phyloP scores from a whole-genome alignment of 805 yeast genomes.

The Zygoascus biomembranicola region DNA sequence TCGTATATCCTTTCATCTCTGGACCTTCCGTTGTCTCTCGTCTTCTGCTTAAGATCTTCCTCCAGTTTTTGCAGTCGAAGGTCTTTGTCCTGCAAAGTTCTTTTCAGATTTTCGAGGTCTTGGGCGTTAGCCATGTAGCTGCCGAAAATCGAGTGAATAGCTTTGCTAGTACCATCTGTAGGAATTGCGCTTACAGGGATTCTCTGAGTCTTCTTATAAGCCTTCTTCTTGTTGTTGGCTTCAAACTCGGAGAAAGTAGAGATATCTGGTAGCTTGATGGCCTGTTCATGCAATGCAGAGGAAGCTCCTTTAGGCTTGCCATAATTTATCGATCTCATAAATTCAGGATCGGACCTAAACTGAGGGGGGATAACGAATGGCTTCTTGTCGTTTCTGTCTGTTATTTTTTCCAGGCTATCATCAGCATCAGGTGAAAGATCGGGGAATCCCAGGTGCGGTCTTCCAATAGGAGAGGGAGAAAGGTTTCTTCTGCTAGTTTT shows the following conservation, averaged over 20 bases:
- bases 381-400: not conserved
- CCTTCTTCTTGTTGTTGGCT: not conserved
- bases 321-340: conserved; percentile 1
- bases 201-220: not conserved
- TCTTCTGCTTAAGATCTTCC: not conserved
- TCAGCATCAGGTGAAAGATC: not conserved
- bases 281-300: not conserved
- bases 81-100: not conserved
- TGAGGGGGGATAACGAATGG: conserved; percentile 3
- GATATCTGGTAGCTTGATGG: conserved; percentile 1
- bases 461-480: not conserved
- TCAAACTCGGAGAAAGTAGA: conserved; percentile 2
- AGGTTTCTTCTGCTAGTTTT: not conserved
- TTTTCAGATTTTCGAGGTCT: not conserved
- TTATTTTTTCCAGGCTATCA: not conserved
- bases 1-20: no score
- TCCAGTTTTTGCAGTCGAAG: not conserved
- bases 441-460: not conserved
- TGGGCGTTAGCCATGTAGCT: conserved; percentile 1
- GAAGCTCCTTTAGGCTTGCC: not conserved
- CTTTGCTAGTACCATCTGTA: not conserved
- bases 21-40: no score
- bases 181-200: not conserved
- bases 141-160: conserved; percentile 2
- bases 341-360: not conserved